Evolutionary conservation across 2,329 filamentous ascomycete genomes (phyloP), one percentile per base, ranked within the genome.

Genomic region (Fusarium buxicola): DNA sequence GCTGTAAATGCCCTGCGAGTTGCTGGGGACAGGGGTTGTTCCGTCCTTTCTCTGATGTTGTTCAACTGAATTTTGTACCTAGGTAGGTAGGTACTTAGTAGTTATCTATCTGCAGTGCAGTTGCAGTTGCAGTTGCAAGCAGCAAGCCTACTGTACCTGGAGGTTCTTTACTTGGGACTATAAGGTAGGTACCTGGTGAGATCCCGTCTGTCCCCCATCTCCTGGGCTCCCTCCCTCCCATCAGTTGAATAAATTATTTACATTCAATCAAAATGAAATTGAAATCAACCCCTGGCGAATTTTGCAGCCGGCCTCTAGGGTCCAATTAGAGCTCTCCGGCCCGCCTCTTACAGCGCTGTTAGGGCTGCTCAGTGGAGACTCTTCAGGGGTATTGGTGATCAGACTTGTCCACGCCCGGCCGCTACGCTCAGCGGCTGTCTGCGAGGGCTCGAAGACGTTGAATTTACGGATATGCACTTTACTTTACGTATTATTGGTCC

Each of bases 11-110:
- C 21, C 24, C 7, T 18, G 18, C 31, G 35, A 32, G 34, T 30
- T 41, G 57, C 24, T 51, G 48, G 36, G 38, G 48, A 51, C 39
- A 43, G 48, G 39, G 48, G 43, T 51, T 13, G 31, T 45, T 47
- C 47, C 43, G 46, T 57, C 27, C 32, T 53, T 40, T 43, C 34
- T 53, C 25, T 38, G 48, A 15, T 24, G 8, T 25, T 24, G 28
- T 31, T 24, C 40, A n/a, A n/a, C n/a, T n/a, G n/a, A n/a, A n/a
- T n/a, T n/a, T n/a, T n/a, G n/a, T n/a, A n/a, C n/a, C n/a, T n/a
- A n/a, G n/a, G n/a, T n/a, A n/a, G n/a, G n/a, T n/a, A n/a, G n/a
- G n/a, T n/a, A n/a, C n/a, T n/a, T n/a, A n/a, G n/a, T n/a, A n/a
- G n/a, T n/a, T n/a, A n/a, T n/a, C n/a, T n/a, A n/a, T n/a, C n/a